phyloP scores from a whole-genome alignment of 2,329 filamentous ascomycete genomes.

The Fusarium annulatum region DNA sequence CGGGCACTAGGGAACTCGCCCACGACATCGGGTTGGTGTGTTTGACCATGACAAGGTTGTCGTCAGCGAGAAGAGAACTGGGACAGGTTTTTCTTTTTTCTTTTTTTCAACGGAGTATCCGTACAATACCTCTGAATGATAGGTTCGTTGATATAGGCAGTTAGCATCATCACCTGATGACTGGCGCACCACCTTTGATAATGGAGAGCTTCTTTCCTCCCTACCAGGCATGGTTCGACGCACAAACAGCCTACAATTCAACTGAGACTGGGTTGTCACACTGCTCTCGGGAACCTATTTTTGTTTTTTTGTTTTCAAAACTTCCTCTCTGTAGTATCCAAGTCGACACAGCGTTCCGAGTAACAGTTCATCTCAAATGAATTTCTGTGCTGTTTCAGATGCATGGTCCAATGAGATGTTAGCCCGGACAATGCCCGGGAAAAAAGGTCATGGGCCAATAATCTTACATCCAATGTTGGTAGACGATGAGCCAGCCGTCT shows the following conservation, averaged over 20 bases:
- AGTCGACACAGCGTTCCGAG: neutral
- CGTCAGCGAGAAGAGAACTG: neutral
- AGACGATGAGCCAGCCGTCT: neutral
- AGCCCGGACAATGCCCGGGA: neutral
- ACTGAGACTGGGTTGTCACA: neutral
- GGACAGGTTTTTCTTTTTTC: neutral
- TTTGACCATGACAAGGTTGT: neutral
- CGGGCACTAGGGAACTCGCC: constrained; percentile 44
- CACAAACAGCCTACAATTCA: neutral
- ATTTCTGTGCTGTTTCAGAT: constrained; percentile 7
- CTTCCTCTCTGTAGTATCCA: neutral
- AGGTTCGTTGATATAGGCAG: neutral
- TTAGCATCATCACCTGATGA: constrained; percentile 1
- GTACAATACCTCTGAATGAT: neutral
- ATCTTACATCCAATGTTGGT: constrained; percentile 28
- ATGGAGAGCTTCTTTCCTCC: neutral
- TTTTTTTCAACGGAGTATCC: no score
- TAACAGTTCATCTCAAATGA: constrained; percentile 4
- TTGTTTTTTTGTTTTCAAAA: neutral
- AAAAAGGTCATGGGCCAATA: constrained; percentile 20
- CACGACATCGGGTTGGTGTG: constrained; percentile 37
- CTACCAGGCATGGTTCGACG: neutral
- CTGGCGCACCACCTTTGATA: neutral
- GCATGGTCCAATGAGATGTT: constrained; percentile 10
- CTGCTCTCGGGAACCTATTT: neutral